Evolutionary conservation across 495 filamentous ascomycete genomes (phyloP), one percentile per base, ranked within the genome.

Genomic region (Bathelium albidoporum): DNA sequence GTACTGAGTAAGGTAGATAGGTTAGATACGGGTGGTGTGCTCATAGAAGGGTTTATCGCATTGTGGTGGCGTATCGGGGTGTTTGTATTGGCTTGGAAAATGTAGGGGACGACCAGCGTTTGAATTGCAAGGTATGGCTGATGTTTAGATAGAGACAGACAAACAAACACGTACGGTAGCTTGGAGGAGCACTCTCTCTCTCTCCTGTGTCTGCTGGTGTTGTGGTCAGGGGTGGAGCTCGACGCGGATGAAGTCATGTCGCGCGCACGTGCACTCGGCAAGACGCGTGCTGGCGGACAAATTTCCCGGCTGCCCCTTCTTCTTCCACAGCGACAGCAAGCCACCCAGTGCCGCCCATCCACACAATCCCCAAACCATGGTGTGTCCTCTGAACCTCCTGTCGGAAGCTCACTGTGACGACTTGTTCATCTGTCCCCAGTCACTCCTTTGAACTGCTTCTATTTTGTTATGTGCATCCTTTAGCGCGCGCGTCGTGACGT

Each of bases 361-460:
- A 28, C 49, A 3, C 4, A 55, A 29, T 29, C 20, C 24, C 20
- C 24, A 26, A 55, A 29, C 20, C 49, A 55, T 55, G 49, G 49
- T 55, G 49, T 55, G 49, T 55, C 49, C 29, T 55, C 49, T 55
- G 43, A 49, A 49, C 43, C 18, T 18, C 11, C 43, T 49, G 49
- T 29, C 24, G 49, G 49, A 55, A 55, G 49, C 24, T 29, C 49
- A 55, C 29, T 55, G 49, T 55, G 49, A 39, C 14, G 14, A 10
- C 20, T 49, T 20, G 44, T 9, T 29, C 20, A 55, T 55, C 22
- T 9, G 2, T 9, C 7, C 29, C 7, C 24, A 55, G 49, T 55
- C 49, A 55, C 24, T 55, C 49, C 24, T 55, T 55, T 55, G 49
- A 55, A 2, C 24, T 24, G 20, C 49, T 55, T 20, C 2, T 28